Evolutionary conservation across 2,329 filamentous ascomycete species (phyloP).

Genomic region (Ceratocystis ficicola): DNA sequence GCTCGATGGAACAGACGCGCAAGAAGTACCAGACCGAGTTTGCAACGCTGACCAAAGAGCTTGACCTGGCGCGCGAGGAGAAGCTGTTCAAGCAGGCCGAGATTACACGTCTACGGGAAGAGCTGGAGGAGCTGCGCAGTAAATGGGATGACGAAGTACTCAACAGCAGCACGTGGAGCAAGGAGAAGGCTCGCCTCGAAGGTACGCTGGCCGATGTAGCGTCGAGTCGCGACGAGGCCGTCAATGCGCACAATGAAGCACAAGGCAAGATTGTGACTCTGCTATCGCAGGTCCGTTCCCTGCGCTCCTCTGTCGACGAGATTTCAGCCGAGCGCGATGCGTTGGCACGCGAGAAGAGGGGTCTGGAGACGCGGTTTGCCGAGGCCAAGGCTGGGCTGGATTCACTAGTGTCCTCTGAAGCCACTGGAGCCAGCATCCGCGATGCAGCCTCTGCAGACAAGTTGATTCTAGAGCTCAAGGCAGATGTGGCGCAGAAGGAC

Average conservation of each 20-base stretch:
- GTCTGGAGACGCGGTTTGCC: constrained; percentile 68
- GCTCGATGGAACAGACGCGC: constrained; percentile 88
- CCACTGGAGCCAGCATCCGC: constrained; percentile 75
- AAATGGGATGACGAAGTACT: constrained; percentile 98
- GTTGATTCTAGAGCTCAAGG: constrained; percentile 80
- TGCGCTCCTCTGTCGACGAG: constrained; percentile 78
- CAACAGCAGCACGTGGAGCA: constrained; percentile 95
- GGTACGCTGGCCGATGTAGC: constrained; percentile 79
- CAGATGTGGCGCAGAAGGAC: constrained; percentile 79
- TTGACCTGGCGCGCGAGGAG: constrained; percentile 87
- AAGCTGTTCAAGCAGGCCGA: constrained; percentile 74
- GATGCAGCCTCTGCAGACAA: constrained; percentile 82
- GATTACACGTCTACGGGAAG: constrained; percentile 79
- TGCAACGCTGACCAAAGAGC: constrained; percentile 74
- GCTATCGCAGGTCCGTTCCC: constrained; percentile 73
- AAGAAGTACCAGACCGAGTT: constrained; percentile 97
- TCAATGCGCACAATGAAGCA: constrained; percentile 84
- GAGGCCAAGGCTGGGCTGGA: constrained; percentile 84
- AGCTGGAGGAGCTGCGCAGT: constrained; percentile 82
- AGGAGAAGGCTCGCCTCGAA: constrained; percentile 89
- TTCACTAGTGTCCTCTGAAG: constrained; percentile 56
- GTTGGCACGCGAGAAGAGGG: constrained; percentile 78
- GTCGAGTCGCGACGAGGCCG: constrained; percentile 85
- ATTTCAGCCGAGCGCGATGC: constrained; percentile 72
- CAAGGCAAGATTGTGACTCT: constrained; percentile 86